Percentiles rank a stretch among this genome's conserved stretches.
Conservation (phyloP, 768 basidiomycete species). For the Macrolepiota albuminosa region DNA sequence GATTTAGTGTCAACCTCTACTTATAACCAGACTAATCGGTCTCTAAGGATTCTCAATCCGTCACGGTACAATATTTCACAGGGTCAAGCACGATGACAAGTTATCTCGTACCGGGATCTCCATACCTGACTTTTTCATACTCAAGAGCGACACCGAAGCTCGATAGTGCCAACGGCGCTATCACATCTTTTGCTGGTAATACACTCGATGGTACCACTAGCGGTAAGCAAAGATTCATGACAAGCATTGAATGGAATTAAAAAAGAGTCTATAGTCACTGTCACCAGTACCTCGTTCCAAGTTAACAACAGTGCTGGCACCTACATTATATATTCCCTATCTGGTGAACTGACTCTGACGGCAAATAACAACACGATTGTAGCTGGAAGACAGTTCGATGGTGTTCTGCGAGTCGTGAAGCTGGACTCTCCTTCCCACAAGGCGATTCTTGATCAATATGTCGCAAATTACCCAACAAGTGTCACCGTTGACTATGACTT, state of each 20-base stretch:
- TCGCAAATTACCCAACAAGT: conserved; percentile 25
- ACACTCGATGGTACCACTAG: conserved; percentile 17
- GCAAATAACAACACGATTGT: conserved; percentile 20
- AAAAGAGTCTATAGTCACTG: conserved; percentile 15
- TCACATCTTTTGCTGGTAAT: conserved; percentile 24
- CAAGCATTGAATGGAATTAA: not conserved
- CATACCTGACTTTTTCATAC: conserved; percentile 29
- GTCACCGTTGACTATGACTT: conserved; percentile 26
- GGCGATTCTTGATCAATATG: conserved; percentile 25
- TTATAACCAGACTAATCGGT: not conserved
- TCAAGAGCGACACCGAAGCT: conserved; percentile 25
- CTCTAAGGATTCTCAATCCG: conserved; percentile 26
- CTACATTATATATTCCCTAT: conserved; percentile 28
- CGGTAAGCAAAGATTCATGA: conserved; percentile 8
- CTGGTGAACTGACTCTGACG: conserved; percentile 23
- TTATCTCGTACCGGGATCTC: conserved; percentile 28
- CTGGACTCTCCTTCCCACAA: conserved; percentile 21
- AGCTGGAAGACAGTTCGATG: conserved; percentile 20
- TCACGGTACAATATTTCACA: conserved; percentile 31
- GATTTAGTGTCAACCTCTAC: not conserved
- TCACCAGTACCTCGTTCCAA: conserved; percentile 23
- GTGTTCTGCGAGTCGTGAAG: conserved; percentile 26
- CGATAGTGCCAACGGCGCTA: conserved; percentile 24
- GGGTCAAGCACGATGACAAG: conserved; percentile 25
- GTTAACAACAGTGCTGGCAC: conserved; percentile 25